Evolutionary conservation across 2,329 filamentous ascomycete genomes (phyloP).

Genomic region (Claviceps sp.): DNA sequence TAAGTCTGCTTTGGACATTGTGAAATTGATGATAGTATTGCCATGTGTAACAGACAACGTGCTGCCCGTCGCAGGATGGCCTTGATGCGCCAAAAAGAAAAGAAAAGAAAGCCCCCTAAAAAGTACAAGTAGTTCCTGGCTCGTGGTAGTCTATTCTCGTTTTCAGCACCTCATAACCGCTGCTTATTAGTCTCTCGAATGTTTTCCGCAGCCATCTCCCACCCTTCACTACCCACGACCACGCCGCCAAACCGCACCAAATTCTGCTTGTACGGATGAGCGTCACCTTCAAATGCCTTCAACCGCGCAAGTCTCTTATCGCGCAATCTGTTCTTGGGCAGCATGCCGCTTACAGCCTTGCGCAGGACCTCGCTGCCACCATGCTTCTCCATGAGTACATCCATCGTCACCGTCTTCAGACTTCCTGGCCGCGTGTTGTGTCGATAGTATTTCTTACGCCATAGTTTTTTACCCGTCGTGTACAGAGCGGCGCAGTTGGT

Average conservation of each 20-base stretch:
- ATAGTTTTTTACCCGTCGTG: constrained; percentile 82
- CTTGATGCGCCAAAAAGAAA: not conserved
- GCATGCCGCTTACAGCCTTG: constrained; percentile 89
- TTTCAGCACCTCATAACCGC: constrained; percentile 29
- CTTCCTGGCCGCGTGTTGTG: constrained; percentile 85
- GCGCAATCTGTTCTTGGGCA: constrained; percentile 89
- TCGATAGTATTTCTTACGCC: constrained; percentile 90
- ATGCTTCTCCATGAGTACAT: constrained; percentile 84
- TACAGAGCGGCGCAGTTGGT: constrained; percentile 77
- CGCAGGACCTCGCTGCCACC: constrained; percentile 84
- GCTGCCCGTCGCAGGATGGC: not conserved
- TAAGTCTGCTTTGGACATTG: not conserved
- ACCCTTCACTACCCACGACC: constrained; percentile 38
- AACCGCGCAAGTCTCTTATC: constrained; percentile 77
- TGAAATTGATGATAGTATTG: not conserved
- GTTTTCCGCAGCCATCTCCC: constrained; percentile 36
- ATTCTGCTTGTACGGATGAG: constrained; percentile 86
- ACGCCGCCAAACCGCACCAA: constrained; percentile 58
- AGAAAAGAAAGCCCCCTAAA: not conserved
- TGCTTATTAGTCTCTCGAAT: constrained; percentile 35
- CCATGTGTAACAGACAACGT: no score
- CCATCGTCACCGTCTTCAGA: constrained; percentile 84
- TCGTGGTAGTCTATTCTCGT: not conserved
- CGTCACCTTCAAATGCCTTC: constrained; percentile 90
- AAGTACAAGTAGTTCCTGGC: not conserved